phyloP scores from a whole-genome alignment of 1,139 yeast genomes.

The Pichia sp. region DNA sequence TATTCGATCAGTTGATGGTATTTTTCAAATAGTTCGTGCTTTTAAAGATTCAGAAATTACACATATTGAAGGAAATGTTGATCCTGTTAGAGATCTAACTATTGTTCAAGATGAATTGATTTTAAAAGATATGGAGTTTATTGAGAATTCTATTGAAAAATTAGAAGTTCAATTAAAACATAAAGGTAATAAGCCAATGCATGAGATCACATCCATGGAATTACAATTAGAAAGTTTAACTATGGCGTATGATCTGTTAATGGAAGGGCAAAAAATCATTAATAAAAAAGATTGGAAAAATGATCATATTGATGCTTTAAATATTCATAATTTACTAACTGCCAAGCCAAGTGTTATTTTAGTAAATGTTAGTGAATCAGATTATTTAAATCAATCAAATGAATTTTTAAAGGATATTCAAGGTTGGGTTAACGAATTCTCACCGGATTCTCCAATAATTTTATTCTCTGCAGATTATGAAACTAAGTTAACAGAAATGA shows the following conservation, averaged over 20 bases:
- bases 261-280: constrained; percentile 84
- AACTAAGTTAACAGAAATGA: constrained; percentile 85
- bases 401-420: constrained; percentile 85
- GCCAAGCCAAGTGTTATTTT: constrained; percentile 96
- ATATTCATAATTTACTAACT: constrained; percentile 67
- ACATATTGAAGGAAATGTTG: constrained; percentile 96
- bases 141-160: constrained; percentile 79
- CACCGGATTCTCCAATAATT: constrained; percentile 91
- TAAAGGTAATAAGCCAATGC: constrained; percentile 91
- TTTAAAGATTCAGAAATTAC: constrained; percentile 97
- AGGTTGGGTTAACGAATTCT: constrained; percentile 92
- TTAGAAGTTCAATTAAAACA: constrained; percentile 38
- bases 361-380: constrained; percentile 89
- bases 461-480: constrained; percentile 92
- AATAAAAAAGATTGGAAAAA: constrained; percentile 86
- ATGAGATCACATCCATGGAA: constrained; percentile 88
- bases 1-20: constrained; percentile 96
- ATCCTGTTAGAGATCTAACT: constrained; percentile 91
- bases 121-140: constrained; percentile 94
- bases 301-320: constrained; percentile 80
- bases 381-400: constrained; percentile 95
- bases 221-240: constrained; percentile 69
- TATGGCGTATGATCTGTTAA: constrained; percentile 42
- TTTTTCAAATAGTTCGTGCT: constrained; percentile 96
- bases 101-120: constrained; percentile 89